Evolutionary conservation across 2,329 filamentous ascomycete genomes (phyloP).

Genomic region (Xylariaceae sp.): DNA sequence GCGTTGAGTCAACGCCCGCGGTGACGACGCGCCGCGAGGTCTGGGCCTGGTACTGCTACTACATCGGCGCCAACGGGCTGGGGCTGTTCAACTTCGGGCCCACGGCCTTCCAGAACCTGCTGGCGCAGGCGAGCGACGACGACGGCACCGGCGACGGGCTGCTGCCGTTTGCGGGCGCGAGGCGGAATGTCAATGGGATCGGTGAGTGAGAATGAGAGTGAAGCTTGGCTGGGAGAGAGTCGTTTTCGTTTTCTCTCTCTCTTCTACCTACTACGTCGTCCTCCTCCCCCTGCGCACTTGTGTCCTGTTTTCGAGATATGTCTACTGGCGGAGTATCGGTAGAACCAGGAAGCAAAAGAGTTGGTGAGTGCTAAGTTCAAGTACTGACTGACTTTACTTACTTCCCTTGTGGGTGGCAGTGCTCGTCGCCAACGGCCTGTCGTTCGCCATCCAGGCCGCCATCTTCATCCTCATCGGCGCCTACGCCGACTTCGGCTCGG

Average conservation of each 20-base stretch:
- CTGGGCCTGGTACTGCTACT: slow-evolving; percentile 53
- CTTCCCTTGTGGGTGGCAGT: too few species aligned
- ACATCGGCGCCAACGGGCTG: slow-evolving; percentile 59
- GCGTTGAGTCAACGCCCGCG: slow-evolving; percentile 13
- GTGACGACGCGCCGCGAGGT: slow-evolving; percentile 44
- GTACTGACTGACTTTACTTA: too few species aligned
- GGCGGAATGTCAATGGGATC: slow-evolving; percentile 56
- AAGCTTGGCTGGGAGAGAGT: too few species aligned
- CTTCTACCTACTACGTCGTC: too few species aligned
- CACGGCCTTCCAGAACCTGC: slow-evolving; percentile 57
- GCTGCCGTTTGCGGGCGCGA: slow-evolving; percentile 46
- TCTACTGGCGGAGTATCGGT: too few species aligned
- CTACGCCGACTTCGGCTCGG: slow-evolving; percentile 57
- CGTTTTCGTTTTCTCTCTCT: too few species aligned
- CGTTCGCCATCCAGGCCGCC: slow-evolving; percentile 58
- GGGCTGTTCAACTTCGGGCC: slow-evolving; percentile 58
- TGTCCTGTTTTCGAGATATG: too few species aligned
- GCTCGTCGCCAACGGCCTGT: slow-evolving; percentile 57
- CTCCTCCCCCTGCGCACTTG: too few species aligned
- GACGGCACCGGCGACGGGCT: slow-evolving; percentile 42
- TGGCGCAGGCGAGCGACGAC: slow-evolving; percentile 51
- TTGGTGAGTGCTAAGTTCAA: too few species aligned
- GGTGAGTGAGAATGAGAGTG: too few species aligned
- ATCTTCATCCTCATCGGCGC: slow-evolving; percentile 45
- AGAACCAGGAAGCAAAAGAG: too few species aligned